Conservation (phyloP, 306 rosid species). For the Trichosanthes cucumerina region DNA sequence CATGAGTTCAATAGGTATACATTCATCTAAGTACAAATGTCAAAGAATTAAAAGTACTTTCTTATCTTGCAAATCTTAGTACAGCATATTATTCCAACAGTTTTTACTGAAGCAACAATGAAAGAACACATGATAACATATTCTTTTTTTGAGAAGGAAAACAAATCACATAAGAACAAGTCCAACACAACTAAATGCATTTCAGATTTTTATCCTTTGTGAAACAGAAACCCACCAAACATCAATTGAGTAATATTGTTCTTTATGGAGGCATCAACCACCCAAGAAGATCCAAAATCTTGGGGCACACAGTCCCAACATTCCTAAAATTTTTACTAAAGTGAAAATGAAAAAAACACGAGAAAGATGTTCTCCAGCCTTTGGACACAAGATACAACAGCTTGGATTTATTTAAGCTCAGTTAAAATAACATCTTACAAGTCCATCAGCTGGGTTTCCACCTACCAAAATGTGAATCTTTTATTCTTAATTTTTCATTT, state of each 20-base stretch:
- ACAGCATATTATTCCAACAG: neutral
- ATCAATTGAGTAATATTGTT: neutral
- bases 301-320: neutral
- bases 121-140: too few relatives aligned
- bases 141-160: too few relatives aligned
- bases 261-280: neutral
- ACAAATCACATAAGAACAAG: neutral
- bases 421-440: neutral
- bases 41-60: neutral
- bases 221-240: neutral
- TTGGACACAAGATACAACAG: neutral
- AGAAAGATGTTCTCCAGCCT: neutral
- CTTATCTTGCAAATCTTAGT: neutral
- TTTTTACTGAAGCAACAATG: neutral
- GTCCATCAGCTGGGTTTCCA: neutral
- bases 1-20: neutral
- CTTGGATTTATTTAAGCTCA: neutral
- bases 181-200: neutral
- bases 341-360: neutral
- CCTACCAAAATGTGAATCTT: neutral
- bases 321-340: neutral
- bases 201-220: neutral
- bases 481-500: neutral
- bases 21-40: neutral
- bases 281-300: neutral